A percentile compares a stretch with the other conserved stretches of the same genome.
phyloP scores from a whole-genome alignment of 805 yeast species.

The Danielia oregonensis region DNA sequence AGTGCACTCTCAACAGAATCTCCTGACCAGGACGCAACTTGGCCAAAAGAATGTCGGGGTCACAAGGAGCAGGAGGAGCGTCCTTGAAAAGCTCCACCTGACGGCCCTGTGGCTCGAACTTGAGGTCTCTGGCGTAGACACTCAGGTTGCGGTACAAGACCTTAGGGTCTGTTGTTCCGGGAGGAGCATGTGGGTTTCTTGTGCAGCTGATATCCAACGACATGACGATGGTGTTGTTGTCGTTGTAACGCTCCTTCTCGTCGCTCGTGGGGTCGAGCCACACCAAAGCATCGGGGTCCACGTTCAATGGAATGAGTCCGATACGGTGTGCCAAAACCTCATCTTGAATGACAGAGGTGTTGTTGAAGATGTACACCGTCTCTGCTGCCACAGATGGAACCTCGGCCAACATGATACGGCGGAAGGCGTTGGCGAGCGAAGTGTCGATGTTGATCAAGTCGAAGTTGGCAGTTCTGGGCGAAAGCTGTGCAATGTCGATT shows the following conservation, averaged over 20 bases:
- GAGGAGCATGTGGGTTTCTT: constrained; percentile 78
- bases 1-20: constrained; percentile 83
- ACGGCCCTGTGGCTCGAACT: constrained; percentile 87
- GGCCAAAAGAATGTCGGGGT: constrained; percentile 86
- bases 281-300: constrained; percentile 82
- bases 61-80: constrained; percentile 68
- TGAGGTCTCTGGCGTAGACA: constrained; percentile 85
- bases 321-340: constrained; percentile 95
- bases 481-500: constrained; percentile 61
- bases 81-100: constrained; percentile 70
- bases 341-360: constrained; percentile 95
- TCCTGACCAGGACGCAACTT: constrained; percentile 97
- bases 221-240: constrained; percentile 84
- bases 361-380: constrained; percentile 83
- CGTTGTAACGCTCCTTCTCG: constrained; percentile 67
- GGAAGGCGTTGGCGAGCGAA: constrained; percentile 91
- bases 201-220: constrained; percentile 80
- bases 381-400: constrained; percentile 97
- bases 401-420: constrained; percentile 95
- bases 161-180: constrained; percentile 74
- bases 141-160: constrained; percentile 78
- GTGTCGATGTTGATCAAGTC: constrained; percentile 87
- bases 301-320: constrained; percentile 85
- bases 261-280: constrained; percentile 74
- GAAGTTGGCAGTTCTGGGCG: constrained; percentile 74